Percentiles rank a stretch among this genome's conserved stretches.
Evolutionary conservation across 371 early-diverging fungal genomes (phyloP).

Genomic region (Mucor piriformis): DNA sequence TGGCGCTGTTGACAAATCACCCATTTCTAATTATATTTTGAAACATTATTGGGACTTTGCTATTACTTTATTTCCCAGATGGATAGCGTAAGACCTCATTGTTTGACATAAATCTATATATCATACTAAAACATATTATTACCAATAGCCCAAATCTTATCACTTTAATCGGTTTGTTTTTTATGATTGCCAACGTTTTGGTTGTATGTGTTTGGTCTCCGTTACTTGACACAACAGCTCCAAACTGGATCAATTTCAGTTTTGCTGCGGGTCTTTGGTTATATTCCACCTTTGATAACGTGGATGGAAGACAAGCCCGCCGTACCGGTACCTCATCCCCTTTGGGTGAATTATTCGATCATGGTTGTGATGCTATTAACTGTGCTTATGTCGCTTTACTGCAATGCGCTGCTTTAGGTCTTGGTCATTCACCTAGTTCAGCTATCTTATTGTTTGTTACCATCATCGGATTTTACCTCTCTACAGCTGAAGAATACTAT

Average conservation of each 20-base stretch:
- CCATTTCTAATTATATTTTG: slow-evolving; percentile 81
- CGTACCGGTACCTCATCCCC: slow-evolving; percentile 90
- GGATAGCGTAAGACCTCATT: slow-evolving; percentile 82
- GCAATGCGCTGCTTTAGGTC: slow-evolving; percentile 83
- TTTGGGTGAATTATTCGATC: slow-evolving; percentile 95
- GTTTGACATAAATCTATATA: background rate
- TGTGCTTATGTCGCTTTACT: slow-evolving; percentile 86
- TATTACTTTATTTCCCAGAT: slow-evolving; percentile 85
- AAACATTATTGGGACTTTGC: slow-evolving; percentile 91
- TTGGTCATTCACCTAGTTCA: slow-evolving; percentile 76
- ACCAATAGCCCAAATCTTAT: slow-evolving; percentile 92
- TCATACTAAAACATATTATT: background rate
- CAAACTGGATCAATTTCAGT: slow-evolving; percentile 86
- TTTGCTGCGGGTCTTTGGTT: slow-evolving; percentile 90
- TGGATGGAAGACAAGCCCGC: slow-evolving; percentile 98
- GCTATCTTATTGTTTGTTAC: slow-evolving; percentile 70
- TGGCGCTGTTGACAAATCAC: slow-evolving; percentile 84
- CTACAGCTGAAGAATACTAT: slow-evolving; percentile 96
- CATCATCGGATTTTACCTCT: slow-evolving; percentile 85
- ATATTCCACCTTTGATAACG: slow-evolving; percentile 95
- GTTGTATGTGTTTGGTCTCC: slow-evolving; percentile 75
- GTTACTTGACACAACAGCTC: slow-evolving; percentile 70
- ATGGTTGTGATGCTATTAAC: slow-evolving; percentile 94
- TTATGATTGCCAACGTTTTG: slow-evolving; percentile 80
- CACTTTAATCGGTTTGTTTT: slow-evolving; percentile 93